Evolutionary conservation across 768 basidiomycete species (phyloP).

Genomic region (Phylloporus sp.): DNA sequence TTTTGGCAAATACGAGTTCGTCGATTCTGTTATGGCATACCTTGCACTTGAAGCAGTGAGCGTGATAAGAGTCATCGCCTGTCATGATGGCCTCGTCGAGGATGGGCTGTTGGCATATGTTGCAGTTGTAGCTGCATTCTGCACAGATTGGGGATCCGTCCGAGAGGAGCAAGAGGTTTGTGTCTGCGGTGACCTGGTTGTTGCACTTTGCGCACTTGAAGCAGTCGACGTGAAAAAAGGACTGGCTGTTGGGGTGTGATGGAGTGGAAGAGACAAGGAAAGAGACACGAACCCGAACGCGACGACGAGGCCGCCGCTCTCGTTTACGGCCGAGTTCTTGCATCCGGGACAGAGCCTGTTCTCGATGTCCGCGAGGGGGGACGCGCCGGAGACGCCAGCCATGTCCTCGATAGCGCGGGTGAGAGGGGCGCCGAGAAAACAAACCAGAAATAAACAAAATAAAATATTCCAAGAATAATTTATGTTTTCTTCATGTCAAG

Average conservation of each 20-base stretch:
- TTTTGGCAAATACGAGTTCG: conserved; percentile 98
- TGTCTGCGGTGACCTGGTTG: conserved; percentile 90
- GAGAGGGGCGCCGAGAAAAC: not conserved
- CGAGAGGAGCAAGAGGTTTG: conserved; percentile 92
- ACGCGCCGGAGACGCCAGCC: not conserved
- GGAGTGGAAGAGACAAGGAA: not conserved
- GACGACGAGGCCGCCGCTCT: conserved; percentile 84
- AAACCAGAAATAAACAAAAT: not conserved
- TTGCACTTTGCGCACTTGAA: conserved; percentile 97
- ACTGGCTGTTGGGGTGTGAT: conserved; percentile 63
- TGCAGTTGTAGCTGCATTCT: conserved; percentile 93
- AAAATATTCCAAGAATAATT: not conserved
- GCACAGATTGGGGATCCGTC: conserved; percentile 97
- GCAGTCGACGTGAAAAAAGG: conserved; percentile 91
- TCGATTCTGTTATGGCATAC: conserved; percentile 93
- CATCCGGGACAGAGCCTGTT: conserved; percentile 78
- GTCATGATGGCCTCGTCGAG: conserved; percentile 99
- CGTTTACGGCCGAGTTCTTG: conserved; percentile 72
- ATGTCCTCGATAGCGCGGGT: not conserved
- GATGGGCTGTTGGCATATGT: conserved; percentile 89
- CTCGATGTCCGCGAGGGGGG: conserved; percentile 31
- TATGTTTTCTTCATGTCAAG: not conserved
- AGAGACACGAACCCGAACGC: conserved; percentile 78
- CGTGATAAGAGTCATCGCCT: conserved; percentile 97
- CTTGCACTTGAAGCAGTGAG: conserved; percentile 97